phyloP scores from a whole-genome alignment of 2,329 filamentous ascomycete genomes.

The Talaromyces verruculosus region DNA sequence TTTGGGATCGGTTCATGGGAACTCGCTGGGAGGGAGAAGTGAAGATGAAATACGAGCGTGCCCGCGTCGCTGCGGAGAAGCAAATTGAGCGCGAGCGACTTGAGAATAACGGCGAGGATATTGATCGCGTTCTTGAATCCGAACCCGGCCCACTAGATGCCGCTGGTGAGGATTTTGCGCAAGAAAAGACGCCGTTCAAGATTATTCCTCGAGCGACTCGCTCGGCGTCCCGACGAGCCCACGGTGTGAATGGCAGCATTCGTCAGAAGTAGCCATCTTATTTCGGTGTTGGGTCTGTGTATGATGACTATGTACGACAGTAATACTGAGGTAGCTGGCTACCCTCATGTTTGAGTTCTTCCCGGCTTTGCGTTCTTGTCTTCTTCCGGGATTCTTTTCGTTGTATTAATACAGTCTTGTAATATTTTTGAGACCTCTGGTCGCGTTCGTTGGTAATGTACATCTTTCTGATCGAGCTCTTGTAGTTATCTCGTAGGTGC shows the following conservation, averaged over 20 bases:
- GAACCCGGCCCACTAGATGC: constrained; percentile 25
- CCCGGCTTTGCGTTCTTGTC: not conserved
- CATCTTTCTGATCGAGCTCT: not conserved
- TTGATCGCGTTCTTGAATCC: constrained; percentile 27
- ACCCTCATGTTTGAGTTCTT: constrained; percentile 15
- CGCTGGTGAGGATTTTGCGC: constrained; percentile 29
- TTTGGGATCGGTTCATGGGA: constrained; percentile 82
- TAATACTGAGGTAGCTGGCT: constrained; percentile 20
- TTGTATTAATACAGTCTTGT: constrained; percentile 15
- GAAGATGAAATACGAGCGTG: constrained; percentile 58
- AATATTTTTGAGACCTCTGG: not conserved
- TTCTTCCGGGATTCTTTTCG: constrained; percentile 9
- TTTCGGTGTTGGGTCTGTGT: not conserved
- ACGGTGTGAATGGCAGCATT: constrained; percentile 43
- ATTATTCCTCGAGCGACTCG: constrained; percentile 32
- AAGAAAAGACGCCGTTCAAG: constrained; percentile 29
- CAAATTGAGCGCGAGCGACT: constrained; percentile 53
- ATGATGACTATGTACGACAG: constrained; percentile 22
- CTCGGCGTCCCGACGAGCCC: constrained; percentile 39
- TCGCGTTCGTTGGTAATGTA: constrained; percentile 1
- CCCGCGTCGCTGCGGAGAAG: constrained; percentile 56
- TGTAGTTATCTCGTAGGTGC: not conserved
- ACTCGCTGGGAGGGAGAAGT: constrained; percentile 79
- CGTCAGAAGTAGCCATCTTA: constrained; percentile 33
- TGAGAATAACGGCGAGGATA: constrained; percentile 27